phyloP scores from a whole-genome alignment of 805 yeast species.

The Lipomyces yamadae region DNA sequence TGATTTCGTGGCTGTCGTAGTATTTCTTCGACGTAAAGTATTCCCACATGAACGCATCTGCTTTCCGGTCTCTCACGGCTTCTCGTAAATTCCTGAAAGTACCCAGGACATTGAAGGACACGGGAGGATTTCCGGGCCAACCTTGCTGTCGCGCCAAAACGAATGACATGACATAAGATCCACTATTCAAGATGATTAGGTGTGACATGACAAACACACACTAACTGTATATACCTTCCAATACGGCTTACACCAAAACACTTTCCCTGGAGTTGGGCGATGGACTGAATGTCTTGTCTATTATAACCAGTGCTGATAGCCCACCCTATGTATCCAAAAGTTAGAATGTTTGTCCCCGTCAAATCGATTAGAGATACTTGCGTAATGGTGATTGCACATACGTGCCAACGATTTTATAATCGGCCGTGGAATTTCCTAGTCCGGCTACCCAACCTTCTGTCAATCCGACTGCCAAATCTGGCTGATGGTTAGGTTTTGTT shows the following conservation, averaged over 20 bases:
- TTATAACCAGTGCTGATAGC: slow-evolving; percentile 77
- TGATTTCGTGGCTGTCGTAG: slow-evolving; percentile 79
- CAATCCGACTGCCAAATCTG: slow-evolving; percentile 77
- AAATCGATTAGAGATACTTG: slow-evolving; percentile 16
- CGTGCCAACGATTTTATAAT: slow-evolving; percentile 73
- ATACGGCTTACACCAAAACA: slow-evolving; percentile 81
- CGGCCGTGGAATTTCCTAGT: slow-evolving; percentile 67
- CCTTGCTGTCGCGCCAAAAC: slow-evolving; percentile 70
- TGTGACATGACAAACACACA: background rate
- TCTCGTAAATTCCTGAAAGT: slow-evolving; percentile 78
- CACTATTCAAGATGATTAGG: slow-evolving; percentile 46
- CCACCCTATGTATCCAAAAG: slow-evolving; percentile 55
- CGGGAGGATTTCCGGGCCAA: slow-evolving; percentile 49
- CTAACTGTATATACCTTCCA: slow-evolving; percentile 56
- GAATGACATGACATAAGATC: slow-evolving; percentile 88
- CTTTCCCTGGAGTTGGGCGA: slow-evolving; percentile 61
- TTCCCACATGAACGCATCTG: slow-evolving; percentile 97
- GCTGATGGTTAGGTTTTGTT: background rate
- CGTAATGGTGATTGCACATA: slow-evolving; percentile 85
- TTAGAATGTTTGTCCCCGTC: background rate
- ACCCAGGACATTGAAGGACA: slow-evolving; percentile 57
- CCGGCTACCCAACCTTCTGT: slow-evolving; percentile 92
- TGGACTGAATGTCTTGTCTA: slow-evolving; percentile 59
- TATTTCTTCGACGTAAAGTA: slow-evolving; percentile 85
- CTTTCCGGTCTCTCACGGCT: slow-evolving; percentile 66